Evolutionary conservation across 1,139 yeast species (phyloP).

Genomic region (Kodamaea arcana): DNA sequence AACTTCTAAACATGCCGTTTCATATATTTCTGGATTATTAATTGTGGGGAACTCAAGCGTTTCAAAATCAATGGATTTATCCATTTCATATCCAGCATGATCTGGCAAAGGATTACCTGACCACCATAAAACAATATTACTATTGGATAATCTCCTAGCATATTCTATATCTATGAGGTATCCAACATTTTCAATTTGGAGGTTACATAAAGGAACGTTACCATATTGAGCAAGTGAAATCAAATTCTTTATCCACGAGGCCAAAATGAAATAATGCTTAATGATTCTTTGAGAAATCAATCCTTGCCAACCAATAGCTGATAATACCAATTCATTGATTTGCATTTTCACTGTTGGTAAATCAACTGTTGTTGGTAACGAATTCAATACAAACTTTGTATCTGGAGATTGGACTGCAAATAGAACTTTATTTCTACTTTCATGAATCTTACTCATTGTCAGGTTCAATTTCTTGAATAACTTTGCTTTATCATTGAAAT

Average conservation of each 20-base stretch:
- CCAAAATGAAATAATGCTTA: constrained; percentile 68
- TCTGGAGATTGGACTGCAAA: constrained; percentile 74
- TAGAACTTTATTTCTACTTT: constrained; percentile 62
- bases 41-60: constrained; percentile 66
- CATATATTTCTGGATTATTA: constrained; percentile 78
- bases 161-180: constrained; percentile 81
- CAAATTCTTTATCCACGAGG: constrained; percentile 70
- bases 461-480: constrained; percentile 54
- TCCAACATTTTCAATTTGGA: constrained; percentile 71
- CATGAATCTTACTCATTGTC: constrained; percentile 53
- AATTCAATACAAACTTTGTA: constrained; percentile 38
- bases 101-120: constrained; percentile 78
- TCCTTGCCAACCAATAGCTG: constrained; percentile 86
- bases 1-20: constrained; percentile 74
- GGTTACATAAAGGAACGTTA: constrained; percentile 80
- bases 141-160: constrained; percentile 67
- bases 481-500: constrained; percentile 49
- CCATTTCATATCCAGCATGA: constrained; percentile 80
- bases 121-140: constrained; percentile 89
- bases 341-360: constrained; percentile 66
- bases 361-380: constrained; percentile 45
- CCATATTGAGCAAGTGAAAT: constrained; percentile 66
- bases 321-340: constrained; percentile 53
- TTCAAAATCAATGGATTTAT: constrained; percentile 49
- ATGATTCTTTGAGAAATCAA: constrained; percentile 63